Percentiles rank a stretch among this genome's conserved stretches.
Evolutionary conservation across 2,329 filamentous ascomycete species (phyloP).

Genomic region (Colletotrichum limetticola): DNA sequence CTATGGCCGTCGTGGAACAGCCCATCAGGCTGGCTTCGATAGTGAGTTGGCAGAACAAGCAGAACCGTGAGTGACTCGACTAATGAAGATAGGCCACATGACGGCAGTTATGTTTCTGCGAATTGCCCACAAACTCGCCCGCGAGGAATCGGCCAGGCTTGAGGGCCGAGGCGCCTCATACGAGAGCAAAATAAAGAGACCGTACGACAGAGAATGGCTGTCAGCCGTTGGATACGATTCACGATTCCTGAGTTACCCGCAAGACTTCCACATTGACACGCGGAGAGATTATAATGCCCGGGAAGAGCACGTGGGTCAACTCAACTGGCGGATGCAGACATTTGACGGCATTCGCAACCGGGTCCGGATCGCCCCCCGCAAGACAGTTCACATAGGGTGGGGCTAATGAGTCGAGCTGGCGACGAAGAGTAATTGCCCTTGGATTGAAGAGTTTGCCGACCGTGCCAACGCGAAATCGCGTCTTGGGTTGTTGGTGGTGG

Average conservation of each 20-base stretch:
- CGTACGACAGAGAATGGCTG: slow-evolving; percentile 15
- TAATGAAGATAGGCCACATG: slow-evolving; percentile 23
- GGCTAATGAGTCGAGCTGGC: too few relatives aligned
- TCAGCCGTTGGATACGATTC: not conserved
- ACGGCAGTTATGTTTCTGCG: slow-evolving; percentile 8
- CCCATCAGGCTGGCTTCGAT: slow-evolving; percentile 24
- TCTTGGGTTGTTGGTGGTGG: not conserved
- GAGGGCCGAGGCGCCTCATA: not conserved
- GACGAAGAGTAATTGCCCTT: not conserved
- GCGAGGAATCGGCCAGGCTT: not conserved
- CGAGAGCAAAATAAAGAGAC: not conserved
- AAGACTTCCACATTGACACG: not conserved
- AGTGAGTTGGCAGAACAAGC: not conserved
- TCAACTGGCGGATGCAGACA: too few relatives aligned
- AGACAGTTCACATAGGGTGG: not conserved
- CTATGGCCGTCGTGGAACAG: not conserved
- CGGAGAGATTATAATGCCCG: too few relatives aligned
- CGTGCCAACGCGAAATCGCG: not conserved
- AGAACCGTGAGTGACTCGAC: not conserved
- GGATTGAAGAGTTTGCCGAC: not conserved
- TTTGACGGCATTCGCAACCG: not conserved
- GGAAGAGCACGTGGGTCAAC: too few relatives aligned
- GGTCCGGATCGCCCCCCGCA: not conserved
- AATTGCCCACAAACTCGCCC: slow-evolving; percentile 7
- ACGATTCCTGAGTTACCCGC: not conserved